Percentiles rank a stretch among this genome's conserved stretches.
Evolutionary conservation across 495 filamentous ascomycete genomes (phyloP).

Genomic region (Penicillium herquei): DNA sequence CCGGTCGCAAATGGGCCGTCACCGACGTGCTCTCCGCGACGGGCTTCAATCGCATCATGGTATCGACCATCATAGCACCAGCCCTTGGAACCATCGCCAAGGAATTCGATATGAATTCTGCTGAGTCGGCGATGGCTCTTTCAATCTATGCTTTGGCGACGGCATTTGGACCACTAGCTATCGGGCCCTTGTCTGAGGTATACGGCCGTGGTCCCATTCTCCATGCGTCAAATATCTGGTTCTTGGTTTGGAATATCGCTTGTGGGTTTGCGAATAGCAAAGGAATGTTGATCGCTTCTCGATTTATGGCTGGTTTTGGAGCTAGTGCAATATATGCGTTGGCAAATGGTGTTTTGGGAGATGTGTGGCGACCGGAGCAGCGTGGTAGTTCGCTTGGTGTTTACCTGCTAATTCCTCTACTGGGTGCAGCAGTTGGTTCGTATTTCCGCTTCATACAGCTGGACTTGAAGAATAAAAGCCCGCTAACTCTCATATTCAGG

Average conservation of each 20-base stretch:
- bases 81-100: slow-evolving; percentile 49
- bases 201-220: slow-evolving; percentile 63
- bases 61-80: slow-evolving; percentile 69
- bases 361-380: slow-evolving; percentile 41
- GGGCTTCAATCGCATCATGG: slow-evolving; percentile 60
- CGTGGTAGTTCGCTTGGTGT: slow-evolving; percentile 54
- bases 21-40: slow-evolving; percentile 43
- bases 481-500: slow-evolving; percentile 15
- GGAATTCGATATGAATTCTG: slow-evolving; percentile 56
- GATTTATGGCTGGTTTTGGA: slow-evolving; percentile 50
- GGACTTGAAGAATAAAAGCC: not conserved
- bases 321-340: slow-evolving; percentile 42
- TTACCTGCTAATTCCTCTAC: slow-evolving; percentile 54
- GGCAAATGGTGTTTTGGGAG: slow-evolving; percentile 44
- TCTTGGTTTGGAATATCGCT: slow-evolving; percentile 51
- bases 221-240: slow-evolving; percentile 57
- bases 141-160: slow-evolving; percentile 72
- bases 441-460: not conserved
- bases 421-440: slow-evolving; percentile 50
- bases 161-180: slow-evolving; percentile 59
- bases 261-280: slow-evolving; percentile 46
- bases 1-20: slow-evolving; percentile 51
- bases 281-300: slow-evolving; percentile 40
- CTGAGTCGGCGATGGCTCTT: slow-evolving; percentile 57
- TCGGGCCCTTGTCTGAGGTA: slow-evolving; percentile 66